Conservation (phyloP, 1,139 yeast genomes). For the Blastobotrys buckinghamii region DNA sequence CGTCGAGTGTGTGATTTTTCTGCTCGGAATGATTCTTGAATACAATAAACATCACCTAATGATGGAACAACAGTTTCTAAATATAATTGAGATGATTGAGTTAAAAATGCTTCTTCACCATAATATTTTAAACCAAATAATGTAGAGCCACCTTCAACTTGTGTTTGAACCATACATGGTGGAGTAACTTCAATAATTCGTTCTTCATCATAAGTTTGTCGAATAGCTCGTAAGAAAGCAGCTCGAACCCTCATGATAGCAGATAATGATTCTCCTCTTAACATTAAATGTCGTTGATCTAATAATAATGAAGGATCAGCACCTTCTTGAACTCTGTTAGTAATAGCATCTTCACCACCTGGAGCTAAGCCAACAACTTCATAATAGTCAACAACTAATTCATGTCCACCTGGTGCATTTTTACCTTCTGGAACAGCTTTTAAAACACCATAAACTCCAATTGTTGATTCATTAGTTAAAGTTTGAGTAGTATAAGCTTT, state of each 20-base stretch:
- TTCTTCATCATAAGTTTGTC: slow-evolving; percentile 74
- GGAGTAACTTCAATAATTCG: slow-evolving; percentile 89
- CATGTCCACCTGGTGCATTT: slow-evolving; percentile 97
- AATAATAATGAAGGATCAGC: slow-evolving; percentile 89
- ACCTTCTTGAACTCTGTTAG: slow-evolving; percentile 88
- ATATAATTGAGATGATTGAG: slow-evolving; percentile 96
- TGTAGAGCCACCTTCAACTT: slow-evolving; percentile 99
- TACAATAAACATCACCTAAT: slow-evolving; percentile 93
- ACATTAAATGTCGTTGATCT: slow-evolving; percentile 90
- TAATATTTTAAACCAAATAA: slow-evolving; percentile 89
- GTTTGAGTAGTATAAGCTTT: slow-evolving; percentile 79
- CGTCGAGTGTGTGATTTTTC: slow-evolving; percentile 99
- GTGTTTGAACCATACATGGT: slow-evolving; percentile 99
- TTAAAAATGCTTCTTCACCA: slow-evolving; percentile 93
- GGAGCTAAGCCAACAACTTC: slow-evolving; percentile 91
- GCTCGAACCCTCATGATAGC: slow-evolving; percentile 98
- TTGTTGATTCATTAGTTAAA: slow-evolving; percentile 82
- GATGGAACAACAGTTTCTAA: slow-evolving; percentile 95
- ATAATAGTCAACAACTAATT: slow-evolving; percentile 84
- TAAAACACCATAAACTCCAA: slow-evolving; percentile 72
- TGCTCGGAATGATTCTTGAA: slow-evolving; percentile 98
- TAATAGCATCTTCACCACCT: slow-evolving; percentile 89
- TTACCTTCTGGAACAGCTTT: slow-evolving; percentile 91
- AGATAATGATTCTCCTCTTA: slow-evolving; percentile 92
- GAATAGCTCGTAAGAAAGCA: slow-evolving; percentile 60